Base-by-base conservation (phyloP, 148 eudicot genomes). In the Chenopodium formosanum region DNA sequence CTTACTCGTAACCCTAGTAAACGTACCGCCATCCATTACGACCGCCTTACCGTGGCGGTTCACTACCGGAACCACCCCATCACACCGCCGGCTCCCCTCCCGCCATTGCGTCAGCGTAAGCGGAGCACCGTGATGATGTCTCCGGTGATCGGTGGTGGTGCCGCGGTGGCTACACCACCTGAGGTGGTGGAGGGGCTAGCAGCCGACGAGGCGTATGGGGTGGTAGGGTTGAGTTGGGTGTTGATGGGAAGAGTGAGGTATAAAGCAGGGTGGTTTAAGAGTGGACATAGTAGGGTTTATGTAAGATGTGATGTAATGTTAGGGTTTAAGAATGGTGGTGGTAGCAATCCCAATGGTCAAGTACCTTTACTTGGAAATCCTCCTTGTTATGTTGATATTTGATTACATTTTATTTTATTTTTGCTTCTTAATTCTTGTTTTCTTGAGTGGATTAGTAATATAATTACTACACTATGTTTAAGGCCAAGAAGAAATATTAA, bases 291-390 rank as follows among this genome's bases (percentile, higher is more conserved):
- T 53, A 88, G 89, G 81, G 74, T 92, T 4, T 85, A 84, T 84
- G 93, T 93, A 1, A 85, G 78, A 50, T 95, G 98, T 81, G 95
- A 95, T 80, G 67, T 95, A 14, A 75, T 93, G 74, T 79, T 93
- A 17, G 89, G 93, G 14, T 81, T 91, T 48, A 83, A 74, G 19
- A 68, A 19, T 66, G 75, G 60, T 52, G 79, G 70, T 67, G 81
- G 79, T 52, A 47, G 4, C 44, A 85, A 85, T 67, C 87, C 84
- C 16, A 19, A 78, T 53, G 93, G 89, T 65, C 90, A 91, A 65
- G 89, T 89, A 12, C 93, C 94, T 73, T 83, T 94, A 85, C 88
- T 92, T 85, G 84, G 86, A 2, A 79, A 85, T 60, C 89, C 91
- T 44, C 74, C 82, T 77, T 94, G 98, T 78, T n/a, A 81, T 27